Percentiles rank a stretch among this genome's conserved stretches.
Evolutionary conservation across 1,139 yeast genomes (phyloP).

Genomic region (Arxiozyma bovina): DNA sequence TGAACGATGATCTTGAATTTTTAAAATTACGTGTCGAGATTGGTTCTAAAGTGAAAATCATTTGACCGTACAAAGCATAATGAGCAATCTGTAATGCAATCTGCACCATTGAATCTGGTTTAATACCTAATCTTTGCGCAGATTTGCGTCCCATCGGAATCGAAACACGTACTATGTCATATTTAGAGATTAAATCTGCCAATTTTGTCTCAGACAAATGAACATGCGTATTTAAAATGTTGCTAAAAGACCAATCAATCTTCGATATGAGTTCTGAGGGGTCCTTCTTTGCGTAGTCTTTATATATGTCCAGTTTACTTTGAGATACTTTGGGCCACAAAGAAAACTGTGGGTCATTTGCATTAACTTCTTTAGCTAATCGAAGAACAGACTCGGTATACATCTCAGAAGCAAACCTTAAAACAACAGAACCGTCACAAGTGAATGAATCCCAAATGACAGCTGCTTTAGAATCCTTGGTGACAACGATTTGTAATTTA

Average conservation of each 20-base stretch:
- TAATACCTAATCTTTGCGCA: conserved; percentile 43
- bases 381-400: conserved; percentile 67
- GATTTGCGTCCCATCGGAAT: conserved; percentile 40
- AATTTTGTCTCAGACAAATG: conserved; percentile 68
- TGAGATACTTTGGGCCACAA: conserved; percentile 42
- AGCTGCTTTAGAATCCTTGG: conserved; percentile 65
- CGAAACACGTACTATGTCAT: conserved; percentile 44
- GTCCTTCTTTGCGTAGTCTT: conserved; percentile 16
- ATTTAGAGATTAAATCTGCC: conserved; percentile 67
- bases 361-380: conserved; percentile 63
- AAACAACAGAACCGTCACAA: conserved; percentile 71
- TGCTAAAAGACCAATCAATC: conserved; percentile 44
- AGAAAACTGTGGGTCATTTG: conserved; percentile 49
- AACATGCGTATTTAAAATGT: conserved; percentile 38
- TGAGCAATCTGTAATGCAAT: conserved; percentile 60
- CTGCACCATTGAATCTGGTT: conserved; percentile 62
- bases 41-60: conserved; percentile 63
- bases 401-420: conserved; percentile 64
- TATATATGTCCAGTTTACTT: conserved; percentile 27
- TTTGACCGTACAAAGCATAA: conserved; percentile 62
- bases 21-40: conserved; percentile 60
- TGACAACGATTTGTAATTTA: conserved; percentile 59
- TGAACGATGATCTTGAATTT: conserved; percentile 60
- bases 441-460: conserved; percentile 68
- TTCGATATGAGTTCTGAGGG: conserved; percentile 37